Evolutionary conservation across 2,329 filamentous ascomycete species (phyloP), one percentile per base, ranked within the genome.

Genomic region (Colletotrichum eleusines): DNA sequence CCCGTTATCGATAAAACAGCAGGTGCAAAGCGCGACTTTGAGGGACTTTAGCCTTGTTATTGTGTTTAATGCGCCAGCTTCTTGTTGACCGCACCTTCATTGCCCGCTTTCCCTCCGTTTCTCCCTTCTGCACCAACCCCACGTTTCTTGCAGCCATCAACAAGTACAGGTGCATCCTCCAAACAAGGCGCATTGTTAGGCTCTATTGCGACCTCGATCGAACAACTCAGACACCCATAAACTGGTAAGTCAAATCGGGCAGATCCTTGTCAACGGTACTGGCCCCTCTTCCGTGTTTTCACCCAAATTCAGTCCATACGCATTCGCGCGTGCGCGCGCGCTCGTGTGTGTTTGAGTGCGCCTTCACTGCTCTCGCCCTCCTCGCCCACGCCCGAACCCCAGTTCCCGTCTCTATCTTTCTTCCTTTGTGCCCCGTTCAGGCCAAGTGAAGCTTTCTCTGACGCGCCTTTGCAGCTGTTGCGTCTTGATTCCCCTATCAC

Each of bases 111-210:
- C 66, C 42, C 46, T 74, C 72, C 71, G 69, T 72, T 75, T 74
- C 76, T 76, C 74, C 73, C 74, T 79, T 75, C 77, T 79, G 77
- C 78, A 78, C 73, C 74, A 79, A 82, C 80, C 80, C 81, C 80
- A 82, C 79, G 77, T 76, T 57, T 74, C 74, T 76, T 76, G 73
- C 76, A 76, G 73, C 74, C 73, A 73, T 72, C 70, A 63, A 74
- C 68, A 73, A 74, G 73, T 70, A 74, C 65, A 73, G 74, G 73
- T 75, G 73, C 72, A 74, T 65, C 74, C 69, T 72, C 73, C 60
- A 57, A 59, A 66, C 72, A 69, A 67, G 73, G 73, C 72, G 72
- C 67, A 74, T 69, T 66, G 57, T 71, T 71, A 71, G 69, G 69
- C 64, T 69, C 62, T 59, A 60, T 63, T 74, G 61, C 68, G 68